Base-by-base conservation (phyloP, 371 early-diverging fungal species). In the Apophysomyces elegans region DNA sequence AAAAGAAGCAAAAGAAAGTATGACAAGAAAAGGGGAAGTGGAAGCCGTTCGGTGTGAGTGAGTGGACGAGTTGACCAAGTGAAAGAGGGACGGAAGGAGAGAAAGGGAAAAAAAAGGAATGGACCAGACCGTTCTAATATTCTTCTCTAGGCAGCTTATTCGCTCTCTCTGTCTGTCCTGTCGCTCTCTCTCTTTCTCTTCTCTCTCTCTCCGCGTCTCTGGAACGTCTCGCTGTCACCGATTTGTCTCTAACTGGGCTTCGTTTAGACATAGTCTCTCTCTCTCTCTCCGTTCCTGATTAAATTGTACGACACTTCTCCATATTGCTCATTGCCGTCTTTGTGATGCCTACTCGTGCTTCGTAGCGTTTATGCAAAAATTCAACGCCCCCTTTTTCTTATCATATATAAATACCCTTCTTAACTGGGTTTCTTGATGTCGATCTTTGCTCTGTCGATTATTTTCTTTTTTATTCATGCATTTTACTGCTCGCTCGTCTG, bases 81-180 rank as follows among this genome's bases (percentile, higher is more conserved):
- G 12, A 4, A 7, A 59, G n/a, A 37, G 21, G 38, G 35, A 36
- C 32, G 21, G 13, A 59, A 36, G 14, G 54, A 37, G 37, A 43
- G 54, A 39, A 63, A 56, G 47, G 44, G 44, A 58, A 64, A 45
- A n/a, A 21, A 58, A 46, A 58, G 41, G 44, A 44, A 37, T 11
- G 26, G 13, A 41, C 41, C 13, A 41, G 41, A 41, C 41, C 41
- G 5, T 41, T 41, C 41, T 5, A 41, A 41, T 41, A 8, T 41
- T 21, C 47, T n/a, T 18, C 47, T 47, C 18, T 16, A 43, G 43
- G 9, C 5, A 43, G 14, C 0, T 43, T 16, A 47, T 3, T 47
- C 16, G 47, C n/a, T 47, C 47, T 47, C 47, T 47, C 13, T 47
- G 41, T 41, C 41, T 2, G 2, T 41, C 41, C 41, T 41, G 11